Conservation (phyloP, 768 basidiomycete genomes). For the Pleurotus salmoneostramineus region DNA sequence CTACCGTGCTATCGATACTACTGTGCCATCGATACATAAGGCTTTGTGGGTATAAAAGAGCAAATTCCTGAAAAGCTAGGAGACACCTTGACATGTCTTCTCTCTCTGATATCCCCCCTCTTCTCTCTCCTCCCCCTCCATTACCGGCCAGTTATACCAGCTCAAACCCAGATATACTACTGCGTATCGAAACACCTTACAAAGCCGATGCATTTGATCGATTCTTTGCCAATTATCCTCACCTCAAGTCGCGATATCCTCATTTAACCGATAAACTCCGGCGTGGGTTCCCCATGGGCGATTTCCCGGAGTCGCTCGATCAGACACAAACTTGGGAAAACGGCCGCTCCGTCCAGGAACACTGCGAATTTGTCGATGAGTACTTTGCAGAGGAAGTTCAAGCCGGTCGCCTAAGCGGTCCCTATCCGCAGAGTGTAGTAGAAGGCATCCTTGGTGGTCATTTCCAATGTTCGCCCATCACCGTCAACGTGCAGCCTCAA, state of each 20-base stretch:
- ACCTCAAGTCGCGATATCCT: not conserved
- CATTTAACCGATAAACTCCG: constrained; percentile 3
- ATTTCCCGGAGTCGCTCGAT: not conserved
- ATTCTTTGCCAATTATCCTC: not conserved
- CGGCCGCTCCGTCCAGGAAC: not conserved
- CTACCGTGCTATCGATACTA: too few relatives aligned
- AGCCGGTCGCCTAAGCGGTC: constrained; percentile 12
- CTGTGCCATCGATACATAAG: too few relatives aligned
- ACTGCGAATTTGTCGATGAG: constrained; percentile 7
- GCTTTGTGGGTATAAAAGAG: too few relatives aligned
- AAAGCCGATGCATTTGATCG: not conserved
- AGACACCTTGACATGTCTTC: too few relatives aligned
- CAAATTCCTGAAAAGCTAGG: too few relatives aligned
- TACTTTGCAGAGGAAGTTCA: constrained; percentile 12
- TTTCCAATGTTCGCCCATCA: constrained; percentile 16
- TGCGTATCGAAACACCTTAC: not conserved
- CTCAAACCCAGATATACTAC: not conserved
- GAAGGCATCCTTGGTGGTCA: constrained; percentile 11
- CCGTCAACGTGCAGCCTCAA: constrained; percentile 11
- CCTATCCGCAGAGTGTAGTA: constrained; percentile 8
- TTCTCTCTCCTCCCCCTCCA: not conserved
- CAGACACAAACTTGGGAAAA: constrained; percentile 7
- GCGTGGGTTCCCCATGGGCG: constrained; percentile 13
- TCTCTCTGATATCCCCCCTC: not conserved
- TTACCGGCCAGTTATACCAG: not conserved